phyloP scores from a whole-genome alignment of 2,329 filamentous ascomycete genomes.

The Claviceps capensis region DNA sequence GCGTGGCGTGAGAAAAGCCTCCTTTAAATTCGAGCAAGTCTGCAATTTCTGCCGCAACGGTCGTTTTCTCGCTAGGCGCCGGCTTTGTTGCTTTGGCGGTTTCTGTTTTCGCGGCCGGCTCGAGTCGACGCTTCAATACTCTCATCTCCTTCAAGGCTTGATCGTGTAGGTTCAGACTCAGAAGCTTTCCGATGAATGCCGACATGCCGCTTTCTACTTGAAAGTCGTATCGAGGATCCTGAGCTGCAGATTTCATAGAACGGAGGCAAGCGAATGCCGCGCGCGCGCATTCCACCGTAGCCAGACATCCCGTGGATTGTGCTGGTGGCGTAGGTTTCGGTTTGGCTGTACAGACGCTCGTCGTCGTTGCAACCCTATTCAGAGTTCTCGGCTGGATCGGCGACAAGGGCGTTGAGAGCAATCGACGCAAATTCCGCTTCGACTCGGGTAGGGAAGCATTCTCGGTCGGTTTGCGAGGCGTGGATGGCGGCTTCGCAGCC shows the following conservation, averaged over 20 bases:
- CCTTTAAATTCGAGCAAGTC: conserved; percentile 50
- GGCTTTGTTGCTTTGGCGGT: conserved; percentile 20
- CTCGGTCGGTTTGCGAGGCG: conserved; percentile 20
- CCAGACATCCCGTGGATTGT: conserved; percentile 32
- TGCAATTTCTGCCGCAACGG: conserved; percentile 26
- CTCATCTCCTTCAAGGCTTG: conserved; percentile 56
- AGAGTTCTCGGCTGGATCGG: conserved; percentile 48
- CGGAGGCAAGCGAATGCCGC: conserved; percentile 53
- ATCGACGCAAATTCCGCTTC: conserved; percentile 34
- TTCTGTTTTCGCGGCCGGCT: conserved; percentile 19
- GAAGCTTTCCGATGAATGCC: conserved; percentile 51
- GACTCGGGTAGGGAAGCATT: conserved; percentile 20
- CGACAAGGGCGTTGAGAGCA: conserved; percentile 43
- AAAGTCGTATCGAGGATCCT: conserved; percentile 42
- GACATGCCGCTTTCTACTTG: conserved; percentile 65
- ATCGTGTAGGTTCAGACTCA: conserved; percentile 51
- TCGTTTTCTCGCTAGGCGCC: conserved; percentile 17
- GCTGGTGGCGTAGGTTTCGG: conserved; percentile 14
- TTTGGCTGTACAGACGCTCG: conserved; percentile 23
- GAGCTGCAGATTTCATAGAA: conserved; percentile 38
- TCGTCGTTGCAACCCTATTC: conserved; percentile 45
- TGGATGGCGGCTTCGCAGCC: conserved; percentile 38
- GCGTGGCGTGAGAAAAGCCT: conserved; percentile 26
- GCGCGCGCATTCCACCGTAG: conserved; percentile 55
- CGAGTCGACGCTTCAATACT: conserved; percentile 49